phyloP scores from a whole-genome alignment of 805 yeast species.

The Zygosaccharomyces bailii region DNA sequence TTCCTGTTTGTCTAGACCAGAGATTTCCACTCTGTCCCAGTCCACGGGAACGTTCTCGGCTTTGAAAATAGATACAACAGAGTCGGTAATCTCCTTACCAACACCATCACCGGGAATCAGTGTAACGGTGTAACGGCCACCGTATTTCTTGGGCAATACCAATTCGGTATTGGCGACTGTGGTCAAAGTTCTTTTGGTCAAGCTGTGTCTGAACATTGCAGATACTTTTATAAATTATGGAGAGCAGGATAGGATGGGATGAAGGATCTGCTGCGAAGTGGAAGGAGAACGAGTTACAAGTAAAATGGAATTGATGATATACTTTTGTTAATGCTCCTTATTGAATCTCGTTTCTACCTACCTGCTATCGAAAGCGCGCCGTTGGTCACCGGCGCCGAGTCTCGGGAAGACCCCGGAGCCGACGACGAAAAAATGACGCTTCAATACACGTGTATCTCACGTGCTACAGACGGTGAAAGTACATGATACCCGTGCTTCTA shows the following conservation, averaged over 20 bases:
- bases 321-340: neutral
- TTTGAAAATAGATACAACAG: slow-evolving; percentile 85
- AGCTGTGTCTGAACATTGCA: slow-evolving; percentile 35
- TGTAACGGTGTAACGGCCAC: slow-evolving; percentile 91
- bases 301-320: neutral
- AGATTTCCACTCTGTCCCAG: slow-evolving; percentile 80
- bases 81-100: slow-evolving; percentile 92
- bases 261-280: neutral
- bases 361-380: neutral
- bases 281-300: neutral
- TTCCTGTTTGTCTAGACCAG: slow-evolving; percentile 51
- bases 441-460: neutral
- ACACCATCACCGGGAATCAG: slow-evolving; percentile 98
- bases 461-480: too few species aligned
- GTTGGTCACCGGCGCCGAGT: slow-evolving; percentile 1
- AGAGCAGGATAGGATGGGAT: neutral
- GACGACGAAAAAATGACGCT: neutral
- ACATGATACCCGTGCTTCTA: too few species aligned
- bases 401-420: neutral
- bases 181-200: slow-evolving; percentile 44
- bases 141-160: slow-evolving; percentile 83
- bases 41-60: slow-evolving; percentile 88
- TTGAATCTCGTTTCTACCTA: neutral
- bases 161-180: slow-evolving; percentile 58
- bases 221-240: neutral